Conservation (phyloP, 2,329 filamentous ascomycete species). For the Colletotrichum sp. region DNA sequence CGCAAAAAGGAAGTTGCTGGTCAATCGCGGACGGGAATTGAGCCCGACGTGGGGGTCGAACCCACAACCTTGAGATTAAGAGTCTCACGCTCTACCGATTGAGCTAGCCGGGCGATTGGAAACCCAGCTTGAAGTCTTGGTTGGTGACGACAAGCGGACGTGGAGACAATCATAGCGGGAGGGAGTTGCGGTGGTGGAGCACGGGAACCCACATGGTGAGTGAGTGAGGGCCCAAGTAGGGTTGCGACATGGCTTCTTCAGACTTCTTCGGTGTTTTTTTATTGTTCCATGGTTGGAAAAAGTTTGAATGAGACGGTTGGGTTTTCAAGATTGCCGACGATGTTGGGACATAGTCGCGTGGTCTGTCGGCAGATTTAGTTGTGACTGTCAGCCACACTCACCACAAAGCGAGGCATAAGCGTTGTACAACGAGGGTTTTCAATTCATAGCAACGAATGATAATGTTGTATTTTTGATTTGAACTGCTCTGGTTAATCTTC, state of each 20-base stretch:
- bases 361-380: not conserved
- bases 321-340: not conserved
- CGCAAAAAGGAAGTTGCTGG: not conserved
- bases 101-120: slow-evolving; percentile 61
- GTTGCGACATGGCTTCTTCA: not conserved
- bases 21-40: slow-evolving; percentile 19
- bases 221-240: not conserved
- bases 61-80: slow-evolving; percentile 66
- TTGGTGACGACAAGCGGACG: not conserved
- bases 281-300: too few relatives aligned
- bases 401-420: fast-evolving
- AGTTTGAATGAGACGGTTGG: fast-evolving
- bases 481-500: not conserved
- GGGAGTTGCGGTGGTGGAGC: not conserved
- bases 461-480: not conserved
- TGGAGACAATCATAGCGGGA: not conserved
- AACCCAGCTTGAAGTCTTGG: not conserved
- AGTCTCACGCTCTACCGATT: slow-evolving; percentile 79
- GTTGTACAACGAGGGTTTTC: not conserved
- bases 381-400: not conserved
- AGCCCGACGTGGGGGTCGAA: slow-evolving; percentile 42
- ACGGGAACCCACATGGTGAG: not conserved
- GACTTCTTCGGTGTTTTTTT: fast-evolving
- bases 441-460: not conserved
- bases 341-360: not conserved